Base-by-base conservation (phyloP, 306 rosid genomes). In the Rosa rugosa region DNA sequence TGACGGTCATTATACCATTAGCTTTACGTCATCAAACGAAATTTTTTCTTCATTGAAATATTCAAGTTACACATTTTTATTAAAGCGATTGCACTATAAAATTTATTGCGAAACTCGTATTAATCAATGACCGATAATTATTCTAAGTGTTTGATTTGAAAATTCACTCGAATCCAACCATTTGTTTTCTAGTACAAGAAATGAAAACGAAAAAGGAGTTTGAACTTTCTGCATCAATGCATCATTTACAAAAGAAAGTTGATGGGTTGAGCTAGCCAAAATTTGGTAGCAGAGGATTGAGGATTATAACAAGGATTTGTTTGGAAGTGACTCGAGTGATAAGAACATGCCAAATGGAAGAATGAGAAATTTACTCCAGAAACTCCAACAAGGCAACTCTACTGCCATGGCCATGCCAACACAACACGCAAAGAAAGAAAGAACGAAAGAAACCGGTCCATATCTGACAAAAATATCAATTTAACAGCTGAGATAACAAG, bases 341-440 rank as follows among this genome's bases (percentile, higher is more conserved):
- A 14, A 57, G 57, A 70, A 73, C 0, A 50, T 20, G 83, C 80
- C 83, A 74, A 73, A 59, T 69, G 77, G 73, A 78, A 41, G 86
- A 57, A 83, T 41, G 63, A 73, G 46, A 40, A 7, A 53, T 12
- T n/a, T 47, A 42, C 69, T 17, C 66, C 72, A 72, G 65, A 65
- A 41, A 31, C 77, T 46, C 62, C 47, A 16, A 46, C 62, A 41
- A 45, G 70, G 16, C 46, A 45, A 4, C 34, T 22, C 20, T 42
- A 3, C 9, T 42, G 20, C 22, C 17, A 27, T 27, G 16, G 20
- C 40, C 40, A 22, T 56, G 69, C 47, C 42, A 13, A n/a, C 34
- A 42, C 56, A 34, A 53, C n/a, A 18, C 65, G 53, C 49, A 57
- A 38, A 56, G 17, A 31, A 46, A 38, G 0, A 18, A n/a, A 49